phyloP scores from a whole-genome alignment of 768 basidiomycete species.

The Lactifluus hygrophoroides region DNA sequence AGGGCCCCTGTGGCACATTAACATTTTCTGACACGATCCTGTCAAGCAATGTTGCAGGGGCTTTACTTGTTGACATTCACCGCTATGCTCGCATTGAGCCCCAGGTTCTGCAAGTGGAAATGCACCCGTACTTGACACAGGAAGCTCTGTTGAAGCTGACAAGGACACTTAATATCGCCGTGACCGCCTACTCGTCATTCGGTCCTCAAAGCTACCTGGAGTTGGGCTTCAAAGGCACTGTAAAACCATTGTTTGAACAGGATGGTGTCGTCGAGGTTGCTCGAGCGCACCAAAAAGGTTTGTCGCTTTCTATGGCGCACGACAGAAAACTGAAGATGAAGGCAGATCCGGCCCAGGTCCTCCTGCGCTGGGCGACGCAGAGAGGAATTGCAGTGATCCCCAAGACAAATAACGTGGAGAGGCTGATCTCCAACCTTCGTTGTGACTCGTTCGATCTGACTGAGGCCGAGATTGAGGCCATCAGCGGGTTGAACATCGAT shows the following conservation, averaged over 20 bases:
- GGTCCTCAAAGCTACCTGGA: slow-evolving; percentile 54
- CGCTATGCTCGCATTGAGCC: slow-evolving; percentile 65
- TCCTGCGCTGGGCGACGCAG: slow-evolving; percentile 44
- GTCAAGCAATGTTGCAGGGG: slow-evolving; percentile 63
- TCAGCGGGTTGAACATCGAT: slow-evolving; percentile 53
- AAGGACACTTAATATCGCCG: slow-evolving; percentile 37
- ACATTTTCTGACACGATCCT: neutral
- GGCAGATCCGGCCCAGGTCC: slow-evolving; percentile 35
- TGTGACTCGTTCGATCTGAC: slow-evolving; percentile 42
- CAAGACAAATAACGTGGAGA: slow-evolving; percentile 34
- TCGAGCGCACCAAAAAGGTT: slow-evolving; percentile 45
- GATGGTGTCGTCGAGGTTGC: slow-evolving; percentile 39
- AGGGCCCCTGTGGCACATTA: no score
- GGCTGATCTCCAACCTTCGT: slow-evolving; percentile 39
- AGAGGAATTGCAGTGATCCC: slow-evolving; percentile 42
- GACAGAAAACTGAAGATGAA: neutral
- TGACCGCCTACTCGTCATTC: slow-evolving; percentile 51
- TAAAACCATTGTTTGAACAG: slow-evolving; percentile 45
- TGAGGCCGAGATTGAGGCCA: slow-evolving; percentile 46
- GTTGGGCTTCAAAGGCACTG: slow-evolving; percentile 45
- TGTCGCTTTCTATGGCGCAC: slow-evolving; percentile 12
- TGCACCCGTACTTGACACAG: slow-evolving; percentile 50
- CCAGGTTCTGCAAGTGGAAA: slow-evolving; percentile 51
- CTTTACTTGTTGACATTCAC: slow-evolving; percentile 64
- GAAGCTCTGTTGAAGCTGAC: slow-evolving; percentile 37